Conservation (phyloP, 169 alveolate species). For the Eimeria maxima region DNA sequence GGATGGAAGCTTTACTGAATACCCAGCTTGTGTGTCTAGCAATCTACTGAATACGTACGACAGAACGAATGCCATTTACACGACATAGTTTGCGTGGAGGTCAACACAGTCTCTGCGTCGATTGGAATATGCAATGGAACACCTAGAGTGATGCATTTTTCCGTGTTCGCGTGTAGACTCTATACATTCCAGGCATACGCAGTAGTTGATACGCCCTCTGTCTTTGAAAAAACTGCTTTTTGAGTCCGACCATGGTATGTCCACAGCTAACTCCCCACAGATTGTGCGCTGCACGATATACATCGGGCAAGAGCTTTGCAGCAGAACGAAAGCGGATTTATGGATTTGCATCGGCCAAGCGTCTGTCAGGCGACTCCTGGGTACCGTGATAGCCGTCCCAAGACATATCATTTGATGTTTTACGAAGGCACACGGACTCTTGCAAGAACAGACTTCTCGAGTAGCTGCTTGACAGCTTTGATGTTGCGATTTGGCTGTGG, state of each 20-base stretch:
- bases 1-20: background rate
- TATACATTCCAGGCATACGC: background rate
- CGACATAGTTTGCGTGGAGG: background rate
- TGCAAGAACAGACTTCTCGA: background rate
- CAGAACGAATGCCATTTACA: background rate
- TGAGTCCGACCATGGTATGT: background rate
- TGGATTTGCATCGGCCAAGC: background rate
- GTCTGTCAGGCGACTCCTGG: background rate
- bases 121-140: background rate
- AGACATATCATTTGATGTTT: no score
- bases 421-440: background rate
- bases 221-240: background rate
- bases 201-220: background rate
- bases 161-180: background rate
- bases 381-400: background rate
- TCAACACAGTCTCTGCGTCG: background rate
- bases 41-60: background rate
- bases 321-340: background rate
- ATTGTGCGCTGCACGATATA: background rate
- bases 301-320: background rate
- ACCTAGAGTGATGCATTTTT: background rate
- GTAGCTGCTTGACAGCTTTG: background rate
- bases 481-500: background rate
- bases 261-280: background rate
- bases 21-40: background rate